These are phyloP conservation scores for Geranium incanum DNA, from an alignment of 441 rosid species.

Conservation along the genomic window DNA sequence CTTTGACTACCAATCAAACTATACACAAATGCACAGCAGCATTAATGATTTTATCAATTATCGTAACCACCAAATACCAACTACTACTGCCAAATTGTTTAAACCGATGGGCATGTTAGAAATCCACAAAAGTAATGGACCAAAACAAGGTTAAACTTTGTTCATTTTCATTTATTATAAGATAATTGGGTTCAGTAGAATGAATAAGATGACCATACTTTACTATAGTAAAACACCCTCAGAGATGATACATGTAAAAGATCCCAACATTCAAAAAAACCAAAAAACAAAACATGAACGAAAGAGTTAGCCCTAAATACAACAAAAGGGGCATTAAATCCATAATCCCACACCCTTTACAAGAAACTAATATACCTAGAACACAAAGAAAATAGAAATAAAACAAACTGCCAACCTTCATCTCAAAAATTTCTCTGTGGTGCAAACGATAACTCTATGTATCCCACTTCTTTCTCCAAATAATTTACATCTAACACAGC, in stretches of 20 bases:
- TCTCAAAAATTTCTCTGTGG: background rate
- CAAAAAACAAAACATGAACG: too few relatives aligned
- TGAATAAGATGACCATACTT: background rate
- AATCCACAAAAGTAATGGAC: conserved; percentile 9
- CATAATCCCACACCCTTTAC: background rate
- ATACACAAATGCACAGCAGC: conserved; percentile 6
- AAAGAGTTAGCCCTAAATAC: background rate
- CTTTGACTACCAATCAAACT: conserved; percentile 9
- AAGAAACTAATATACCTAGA: conserved; percentile 8
- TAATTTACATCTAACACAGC: too few relatives aligned
- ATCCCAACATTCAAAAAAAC: background rate
- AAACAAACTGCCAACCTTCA: background rate
- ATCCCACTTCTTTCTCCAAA: background rate
- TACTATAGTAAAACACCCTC: background rate
- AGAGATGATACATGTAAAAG: background rate
- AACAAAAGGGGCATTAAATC: background rate
- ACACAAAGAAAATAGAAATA: background rate
- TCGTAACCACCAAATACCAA: background rate
- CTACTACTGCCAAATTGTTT: background rate
- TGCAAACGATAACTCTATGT: background rate
- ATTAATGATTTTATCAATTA: background rate
- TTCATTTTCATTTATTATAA: background rate
- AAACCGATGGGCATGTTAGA: background rate
- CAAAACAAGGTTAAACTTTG: background rate
- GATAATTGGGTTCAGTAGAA: background rate